Conservation (phyloP, 163 green algal genomes). For the Coccomyxa subellipsoidea region DNA sequence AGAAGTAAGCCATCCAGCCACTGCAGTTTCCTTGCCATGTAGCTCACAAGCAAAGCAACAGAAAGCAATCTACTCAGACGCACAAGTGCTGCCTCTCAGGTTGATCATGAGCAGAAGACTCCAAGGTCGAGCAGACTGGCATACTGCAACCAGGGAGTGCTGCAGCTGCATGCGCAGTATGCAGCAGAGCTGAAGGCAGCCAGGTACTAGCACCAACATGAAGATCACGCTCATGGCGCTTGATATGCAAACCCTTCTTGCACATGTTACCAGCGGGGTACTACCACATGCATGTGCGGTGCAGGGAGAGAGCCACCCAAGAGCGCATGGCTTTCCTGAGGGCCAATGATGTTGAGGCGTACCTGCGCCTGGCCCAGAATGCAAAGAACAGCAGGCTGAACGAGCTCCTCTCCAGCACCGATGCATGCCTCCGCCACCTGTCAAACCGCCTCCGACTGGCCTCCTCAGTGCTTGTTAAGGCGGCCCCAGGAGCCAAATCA, state of each 20-base stretch:
- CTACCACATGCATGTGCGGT: background rate
- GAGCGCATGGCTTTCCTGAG: slow-evolving; percentile 64
- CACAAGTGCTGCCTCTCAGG: no score
- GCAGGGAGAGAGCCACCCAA: slow-evolving; percentile 41
- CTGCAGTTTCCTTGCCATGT: no score
- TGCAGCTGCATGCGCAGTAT: background rate
- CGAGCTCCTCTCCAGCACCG: slow-evolving; percentile 74
- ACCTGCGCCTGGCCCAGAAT: slow-evolving; percentile 65
- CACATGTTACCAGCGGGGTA: no score
- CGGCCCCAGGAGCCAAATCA: no score
- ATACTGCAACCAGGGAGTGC: background rate
- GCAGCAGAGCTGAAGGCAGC: background rate
- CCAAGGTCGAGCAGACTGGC: background rate
- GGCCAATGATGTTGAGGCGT: slow-evolving; percentile 68
- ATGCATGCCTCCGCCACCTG: slow-evolving; percentile 70
- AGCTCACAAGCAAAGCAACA: no score
- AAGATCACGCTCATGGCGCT: no score
- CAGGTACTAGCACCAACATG: background rate
- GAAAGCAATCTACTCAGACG: no score
- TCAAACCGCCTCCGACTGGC: slow-evolving; percentile 31
- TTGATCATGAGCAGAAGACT: background rate
- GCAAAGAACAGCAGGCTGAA: slow-evolving; percentile 57
- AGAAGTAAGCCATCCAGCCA: background rate
- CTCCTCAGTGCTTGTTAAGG: background rate
- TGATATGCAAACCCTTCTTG: no score